Conservation (phyloP, 2,329 filamentous ascomycete genomes). For the Tolypocladium nubicola region DNA sequence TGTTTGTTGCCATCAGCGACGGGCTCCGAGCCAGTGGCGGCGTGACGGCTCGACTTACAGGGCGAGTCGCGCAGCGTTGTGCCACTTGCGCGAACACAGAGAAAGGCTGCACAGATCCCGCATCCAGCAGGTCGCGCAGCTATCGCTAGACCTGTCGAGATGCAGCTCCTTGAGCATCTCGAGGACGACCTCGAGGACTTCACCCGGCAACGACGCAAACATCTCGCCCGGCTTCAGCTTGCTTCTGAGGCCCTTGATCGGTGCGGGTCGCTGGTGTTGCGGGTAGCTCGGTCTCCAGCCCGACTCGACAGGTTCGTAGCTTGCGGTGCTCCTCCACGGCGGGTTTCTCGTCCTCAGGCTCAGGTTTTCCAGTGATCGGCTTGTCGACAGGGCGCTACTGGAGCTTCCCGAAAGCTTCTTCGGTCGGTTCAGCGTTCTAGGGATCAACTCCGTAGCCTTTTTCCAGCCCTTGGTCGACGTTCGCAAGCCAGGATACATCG, state of each 20-base stretch:
- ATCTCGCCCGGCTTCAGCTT: conserved; percentile 33
- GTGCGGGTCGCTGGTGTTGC: conserved; percentile 3
- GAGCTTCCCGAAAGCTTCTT: conserved; percentile 20
- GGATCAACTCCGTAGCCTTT: conserved; percentile 11
- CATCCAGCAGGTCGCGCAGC: conserved; percentile 57
- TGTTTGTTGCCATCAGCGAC: conserved; percentile 11
- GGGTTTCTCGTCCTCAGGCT: conserved; percentile 14
- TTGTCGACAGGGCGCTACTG: neutral
- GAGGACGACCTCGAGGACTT: conserved; percentile 47
- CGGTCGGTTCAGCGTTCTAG: conserved; percentile 21
- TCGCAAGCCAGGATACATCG: conserved; percentile 21
- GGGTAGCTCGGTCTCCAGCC: conserved; percentile 4
- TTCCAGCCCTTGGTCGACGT: conserved; percentile 11
- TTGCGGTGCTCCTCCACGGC: conserved; percentile 26
- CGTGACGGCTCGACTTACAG: conserved; percentile 29
- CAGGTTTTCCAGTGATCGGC: conserved; percentile 12
- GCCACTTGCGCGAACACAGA: conserved; percentile 39
- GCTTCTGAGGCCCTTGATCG: conserved; percentile 3
- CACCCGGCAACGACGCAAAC: conserved; percentile 45
- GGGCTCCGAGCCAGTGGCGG: neutral
- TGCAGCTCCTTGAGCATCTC: conserved; percentile 42
- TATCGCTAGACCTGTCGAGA: conserved; percentile 32
- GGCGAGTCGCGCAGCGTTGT: conserved; percentile 36
- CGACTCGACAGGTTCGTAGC: conserved; percentile 29
- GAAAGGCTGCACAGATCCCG: conserved; percentile 44